Base-by-base conservation (phyloP, 164 flowering plant genomes). In the Annona squamosa region DNA sequence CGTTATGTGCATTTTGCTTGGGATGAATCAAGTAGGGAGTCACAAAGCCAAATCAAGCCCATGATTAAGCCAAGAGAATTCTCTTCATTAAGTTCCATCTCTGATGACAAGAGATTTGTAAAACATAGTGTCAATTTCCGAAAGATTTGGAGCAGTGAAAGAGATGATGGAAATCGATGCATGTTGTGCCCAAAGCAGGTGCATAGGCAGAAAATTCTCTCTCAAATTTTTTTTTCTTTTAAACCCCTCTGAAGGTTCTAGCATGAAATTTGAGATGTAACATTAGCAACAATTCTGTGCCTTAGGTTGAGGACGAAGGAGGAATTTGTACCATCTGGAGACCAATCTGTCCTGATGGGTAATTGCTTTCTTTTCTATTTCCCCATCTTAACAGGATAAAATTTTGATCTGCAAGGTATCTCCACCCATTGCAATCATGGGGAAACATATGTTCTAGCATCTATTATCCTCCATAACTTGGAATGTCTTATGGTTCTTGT, bases 101-200 rank as follows among this genome's bases (percentile, higher is more conserved):
- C 90, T 45, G 82, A 76, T 42, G 86, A 79, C 17, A 82, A 77
- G 67, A 88, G 77, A 82, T 90, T 89, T 74, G 81, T 86, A 2
- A 80, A 83, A 74, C 97, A 90, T 70, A 82, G 74, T 67, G 82
- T 96, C 67, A 93, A 88, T 78, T 96, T 96, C 71, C 63, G 72
- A 17, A 93, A 88, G 84, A 84, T 96, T 70, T 96, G 99, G 99
- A 96, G 91, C 82, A 93, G 95, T 76, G 95, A 96, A 73, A 86
- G 37, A 76, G 91, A 95, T 65, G 61, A 81, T 5, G 89, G 82
- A 86, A 81, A 86, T 52, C 86, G 91, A 73, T 86, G 90, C 85
- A 75, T 81, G 47, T 79, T 96, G 75, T 89, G 90, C 85, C 86
- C 82, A 76, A 91, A 88, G 81, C 88, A 95, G 97, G 99, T 93